Percentiles rank a stretch among this genome's conserved stretches.
Evolutionary conservation across 2,329 filamentous ascomycete genomes (phyloP).

Genomic region (Bipolaris cookei): DNA sequence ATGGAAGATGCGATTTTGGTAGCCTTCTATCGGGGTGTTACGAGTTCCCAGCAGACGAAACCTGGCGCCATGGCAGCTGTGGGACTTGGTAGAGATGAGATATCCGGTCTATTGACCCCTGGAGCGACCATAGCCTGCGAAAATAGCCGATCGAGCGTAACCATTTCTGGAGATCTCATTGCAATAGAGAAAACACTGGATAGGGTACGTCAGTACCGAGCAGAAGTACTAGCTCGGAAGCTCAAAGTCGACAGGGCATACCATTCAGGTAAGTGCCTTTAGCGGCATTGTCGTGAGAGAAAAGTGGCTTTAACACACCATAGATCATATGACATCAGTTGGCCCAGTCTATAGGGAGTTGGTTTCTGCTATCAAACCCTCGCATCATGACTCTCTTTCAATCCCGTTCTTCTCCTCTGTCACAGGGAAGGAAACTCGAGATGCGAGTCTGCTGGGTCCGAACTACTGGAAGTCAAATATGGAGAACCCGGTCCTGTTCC

Average conservation of each 20-base stretch:
- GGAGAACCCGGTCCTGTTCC: neutral
- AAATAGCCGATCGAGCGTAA: neutral
- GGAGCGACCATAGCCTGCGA: neutral
- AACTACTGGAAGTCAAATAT: neutral
- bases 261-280: neutral
- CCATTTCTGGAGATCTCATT: neutral
- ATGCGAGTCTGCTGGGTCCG: neutral
- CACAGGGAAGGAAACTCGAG: neutral
- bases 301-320: no score
- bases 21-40: slow-evolving; percentile 48
- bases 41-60: no score
- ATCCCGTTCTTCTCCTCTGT: neutral
- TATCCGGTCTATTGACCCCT: neutral
- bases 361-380: no score
- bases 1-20: neutral
- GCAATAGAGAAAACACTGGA: neutral
- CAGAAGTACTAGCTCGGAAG: neutral
- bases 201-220: neutral
- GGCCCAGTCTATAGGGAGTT: no score
- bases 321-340: no score
- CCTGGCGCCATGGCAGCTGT: neutral
- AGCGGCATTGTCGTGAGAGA: no score
- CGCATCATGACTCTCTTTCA: no score
- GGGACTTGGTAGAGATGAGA: neutral
- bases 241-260: neutral